These are phyloP conservation scores for Xylariomycetidae sp. DNA, from an alignment of 2,329 filamentous ascomycete species.

Conservation along the genomic window DNA sequence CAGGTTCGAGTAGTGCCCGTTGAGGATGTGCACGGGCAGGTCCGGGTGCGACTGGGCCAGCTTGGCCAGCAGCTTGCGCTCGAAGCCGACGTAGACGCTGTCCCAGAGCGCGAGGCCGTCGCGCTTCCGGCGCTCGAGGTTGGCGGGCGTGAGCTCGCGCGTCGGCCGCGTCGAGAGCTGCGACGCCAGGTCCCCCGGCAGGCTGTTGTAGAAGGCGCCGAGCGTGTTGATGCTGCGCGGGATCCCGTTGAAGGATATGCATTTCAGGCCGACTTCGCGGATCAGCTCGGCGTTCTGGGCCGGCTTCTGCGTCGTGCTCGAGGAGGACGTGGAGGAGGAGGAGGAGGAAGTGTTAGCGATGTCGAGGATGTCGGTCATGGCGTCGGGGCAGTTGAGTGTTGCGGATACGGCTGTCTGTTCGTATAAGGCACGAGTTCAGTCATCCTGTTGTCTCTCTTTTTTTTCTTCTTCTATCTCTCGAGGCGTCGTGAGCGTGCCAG, in stretches of 20 bases:
- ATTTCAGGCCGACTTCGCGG: constrained; percentile 71
- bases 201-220: constrained; percentile 60
- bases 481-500: not conserved
- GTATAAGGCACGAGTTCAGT: too few relatives aligned
- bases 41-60: constrained; percentile 75
- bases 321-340: constrained; percentile 4
- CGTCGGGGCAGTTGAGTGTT: constrained; percentile 80
- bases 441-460: too few relatives aligned
- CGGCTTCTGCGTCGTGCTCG: constrained; percentile 19
- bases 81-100: constrained; percentile 71
- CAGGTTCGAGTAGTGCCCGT: constrained; percentile 68
- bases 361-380: constrained; percentile 59
- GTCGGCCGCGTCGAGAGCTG: constrained; percentile 53
- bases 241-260: constrained; percentile 77
- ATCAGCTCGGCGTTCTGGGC: constrained; percentile 63
- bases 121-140: constrained; percentile 47
- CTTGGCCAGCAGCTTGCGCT: constrained; percentile 64
- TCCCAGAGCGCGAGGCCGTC: constrained; percentile 69
- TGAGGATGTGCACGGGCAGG: constrained; percentile 73
- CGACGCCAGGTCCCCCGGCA: constrained; percentile 52
- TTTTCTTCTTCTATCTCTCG: not conserved
- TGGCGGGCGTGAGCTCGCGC: constrained; percentile 45
- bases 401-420: constrained; percentile 71
- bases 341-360: constrained; percentile 33
- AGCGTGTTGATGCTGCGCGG: constrained; percentile 81